A percentile compares a stretch with the other conserved stretches of the same genome.
Evolutionary conservation across 352 stramenopile species (phyloP).

Genomic region (Saprolegnia parasitica): DNA sequence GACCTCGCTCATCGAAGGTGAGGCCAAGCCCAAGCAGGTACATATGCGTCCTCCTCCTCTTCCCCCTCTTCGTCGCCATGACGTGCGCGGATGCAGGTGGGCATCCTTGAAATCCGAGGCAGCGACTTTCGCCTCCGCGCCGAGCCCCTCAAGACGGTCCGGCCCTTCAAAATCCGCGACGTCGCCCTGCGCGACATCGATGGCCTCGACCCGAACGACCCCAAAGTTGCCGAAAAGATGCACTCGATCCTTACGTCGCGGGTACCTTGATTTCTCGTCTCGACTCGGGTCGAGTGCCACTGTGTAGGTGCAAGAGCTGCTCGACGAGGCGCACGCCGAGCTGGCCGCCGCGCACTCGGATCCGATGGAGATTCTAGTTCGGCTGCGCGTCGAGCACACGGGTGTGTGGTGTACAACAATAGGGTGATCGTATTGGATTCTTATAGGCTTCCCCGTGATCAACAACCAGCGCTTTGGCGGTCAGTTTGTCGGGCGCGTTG

Average conservation of each 20-base stretch:
- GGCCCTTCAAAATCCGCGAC: conserved; percentile 92
- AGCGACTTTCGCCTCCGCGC: conserved; percentile 87
- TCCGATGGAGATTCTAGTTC: conserved; percentile 61
- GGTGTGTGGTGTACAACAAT: conserved; percentile 15
- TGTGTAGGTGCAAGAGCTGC: conserved; percentile 54
- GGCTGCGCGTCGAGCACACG: conserved; percentile 82
- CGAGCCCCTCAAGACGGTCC: conserved; percentile 84
- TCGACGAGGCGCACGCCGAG: conserved; percentile 55
- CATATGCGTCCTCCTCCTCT: too few species aligned
- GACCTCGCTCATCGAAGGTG: conserved; percentile 90
- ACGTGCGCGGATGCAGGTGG: too few species aligned
- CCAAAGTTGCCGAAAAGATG: conserved; percentile 70
- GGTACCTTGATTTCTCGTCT: neutral
- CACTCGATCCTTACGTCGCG: conserved; percentile 53
- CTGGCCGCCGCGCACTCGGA: conserved; percentile 17
- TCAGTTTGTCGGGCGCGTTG: conserved; percentile 78
- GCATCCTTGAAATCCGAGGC: conserved; percentile 82
- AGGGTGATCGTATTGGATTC: neutral
- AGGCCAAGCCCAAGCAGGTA: conserved; percentile 83
- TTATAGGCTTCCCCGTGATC: conserved; percentile 66
- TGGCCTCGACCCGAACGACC: conserved; percentile 88
- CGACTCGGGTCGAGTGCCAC: neutral
- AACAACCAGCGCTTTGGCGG: conserved; percentile 85
- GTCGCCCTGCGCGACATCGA: conserved; percentile 83
- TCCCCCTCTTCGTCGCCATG: too few species aligned